Evolutionary conservation across 768 basidiomycete genomes (phyloP).

Genomic region (Suillus fuscotomentosus): DNA sequence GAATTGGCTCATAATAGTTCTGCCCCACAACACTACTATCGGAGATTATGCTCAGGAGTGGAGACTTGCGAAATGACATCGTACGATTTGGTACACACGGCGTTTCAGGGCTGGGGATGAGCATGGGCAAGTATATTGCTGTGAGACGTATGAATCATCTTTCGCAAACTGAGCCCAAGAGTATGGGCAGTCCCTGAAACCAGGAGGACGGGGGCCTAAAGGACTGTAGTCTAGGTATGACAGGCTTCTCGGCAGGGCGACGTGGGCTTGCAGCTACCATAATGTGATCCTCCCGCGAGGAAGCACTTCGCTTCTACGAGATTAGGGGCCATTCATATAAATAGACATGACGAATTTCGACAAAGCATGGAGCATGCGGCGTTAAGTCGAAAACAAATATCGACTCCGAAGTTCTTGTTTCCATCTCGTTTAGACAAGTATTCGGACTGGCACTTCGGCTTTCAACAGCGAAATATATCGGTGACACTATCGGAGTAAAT

Average conservation of each 20-base stretch:
- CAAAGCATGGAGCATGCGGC: background rate
- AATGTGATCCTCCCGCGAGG: background rate
- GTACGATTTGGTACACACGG: background rate
- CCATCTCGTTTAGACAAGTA: background rate
- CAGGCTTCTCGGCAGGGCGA: no score
- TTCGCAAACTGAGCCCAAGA: background rate
- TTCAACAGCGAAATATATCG: background rate
- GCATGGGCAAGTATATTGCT: background rate
- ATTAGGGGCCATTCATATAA: background rate
- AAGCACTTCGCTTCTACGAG: background rate
- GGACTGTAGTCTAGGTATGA: background rate
- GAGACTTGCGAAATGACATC: no score
- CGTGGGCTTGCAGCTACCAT: background rate
- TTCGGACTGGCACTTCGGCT: no score
- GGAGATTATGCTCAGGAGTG: background rate
- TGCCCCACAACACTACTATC: no score
- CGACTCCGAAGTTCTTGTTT: background rate
- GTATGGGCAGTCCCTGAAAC: background rate
- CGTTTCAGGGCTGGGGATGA: no score
- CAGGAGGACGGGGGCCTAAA: background rate
- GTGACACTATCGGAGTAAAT: background rate
- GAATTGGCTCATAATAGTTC: no score
- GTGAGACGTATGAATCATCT: background rate
- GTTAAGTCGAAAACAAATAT: background rate
- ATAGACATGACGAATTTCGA: background rate